Conservation (phyloP, 2,329 filamentous ascomycete genomes). For the Coniochaeta ligniaria region DNA sequence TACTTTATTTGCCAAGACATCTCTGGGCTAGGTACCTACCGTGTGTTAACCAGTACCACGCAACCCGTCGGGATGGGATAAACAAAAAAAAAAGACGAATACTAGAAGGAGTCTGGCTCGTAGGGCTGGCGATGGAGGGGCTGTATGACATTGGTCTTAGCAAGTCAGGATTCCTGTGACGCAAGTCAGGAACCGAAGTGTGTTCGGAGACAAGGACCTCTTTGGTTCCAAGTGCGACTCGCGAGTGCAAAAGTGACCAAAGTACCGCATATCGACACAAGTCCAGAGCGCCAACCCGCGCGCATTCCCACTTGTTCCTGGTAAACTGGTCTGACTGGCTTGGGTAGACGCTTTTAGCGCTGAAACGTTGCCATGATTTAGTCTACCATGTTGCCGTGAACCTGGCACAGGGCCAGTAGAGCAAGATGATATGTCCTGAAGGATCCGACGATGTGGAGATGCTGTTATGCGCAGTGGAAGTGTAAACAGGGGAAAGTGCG, state of each 20-base stretch:
- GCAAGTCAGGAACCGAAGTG: too few relatives aligned
- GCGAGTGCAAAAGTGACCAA: not conserved
- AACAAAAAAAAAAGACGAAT: not conserved
- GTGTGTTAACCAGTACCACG: not conserved
- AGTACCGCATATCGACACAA: not conserved
- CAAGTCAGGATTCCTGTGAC: not conserved
- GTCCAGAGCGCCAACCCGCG: not conserved
- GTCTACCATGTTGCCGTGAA: too few relatives aligned
- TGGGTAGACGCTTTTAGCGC: not conserved
- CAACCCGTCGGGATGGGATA: not conserved
- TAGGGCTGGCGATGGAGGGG: not conserved
- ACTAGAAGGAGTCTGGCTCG: not conserved
- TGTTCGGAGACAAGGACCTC: too few relatives aligned
- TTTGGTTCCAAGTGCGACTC: not conserved
- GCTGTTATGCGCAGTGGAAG: too few relatives aligned
- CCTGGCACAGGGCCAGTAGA: too few relatives aligned
- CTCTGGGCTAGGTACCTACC: not conserved
- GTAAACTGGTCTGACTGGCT: too few relatives aligned
- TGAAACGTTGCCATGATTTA: not conserved
- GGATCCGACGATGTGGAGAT: too few relatives aligned
- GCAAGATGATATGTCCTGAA: too few relatives aligned
- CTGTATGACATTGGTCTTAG: too few relatives aligned
- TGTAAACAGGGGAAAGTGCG: too few relatives aligned
- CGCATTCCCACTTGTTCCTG: not conserved
- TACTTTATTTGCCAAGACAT: not conserved